Evolutionary conservation across 2,329 filamentous ascomycete species (phyloP), one percentile per base, ranked within the genome.

Genomic region (Tolypocladium endophyticum): DNA sequence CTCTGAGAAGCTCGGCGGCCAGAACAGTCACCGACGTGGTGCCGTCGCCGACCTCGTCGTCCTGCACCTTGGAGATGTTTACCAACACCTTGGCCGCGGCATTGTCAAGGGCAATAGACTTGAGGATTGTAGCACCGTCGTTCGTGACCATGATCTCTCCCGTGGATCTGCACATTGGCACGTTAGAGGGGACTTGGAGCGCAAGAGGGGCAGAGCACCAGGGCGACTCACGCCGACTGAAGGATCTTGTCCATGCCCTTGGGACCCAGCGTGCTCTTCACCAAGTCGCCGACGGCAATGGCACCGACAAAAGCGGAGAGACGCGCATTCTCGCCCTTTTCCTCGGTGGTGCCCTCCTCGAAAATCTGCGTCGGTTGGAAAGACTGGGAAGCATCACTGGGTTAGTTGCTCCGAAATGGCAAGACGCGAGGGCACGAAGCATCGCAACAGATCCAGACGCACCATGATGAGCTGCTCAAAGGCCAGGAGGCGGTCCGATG

Each of bases 161-260:
- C 47, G 94, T 97, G 56, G 93, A 97, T 58, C 90, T 93, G 72
- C 39, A 55, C 2, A 7, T 25, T 58, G 54, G 23, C 6, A 23
- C 28, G 54, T 64, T 36, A 63, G 63, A n/a, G n/a, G 35, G 28
- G 39, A 20, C 43, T 55, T 53, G 58, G 45, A 6, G 56, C 57
- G 59, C 57, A 62, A 59, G 58, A 23, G 25, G 25, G 36, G 38
- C 9, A 16, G 3, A n/a, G n/a, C n/a, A 11, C n/a, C 43, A n/a
- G 30, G 35, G 14, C n/a, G 61, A 84, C 88, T 65, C 85, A 94
- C 89, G 90, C 92, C 74, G 92, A 96, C 76, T 96, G 92, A 72
- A 96, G 80, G 74, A 96, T 96, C 81, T 96, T 97, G 81, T 97
- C 94, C 92, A 97, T 97, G 68, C 94, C 94, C 80, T 97, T 97